Evolutionary conservation across 1,284 basidiomycete species (phyloP).

Genomic region (Termitomyces sp.): DNA sequence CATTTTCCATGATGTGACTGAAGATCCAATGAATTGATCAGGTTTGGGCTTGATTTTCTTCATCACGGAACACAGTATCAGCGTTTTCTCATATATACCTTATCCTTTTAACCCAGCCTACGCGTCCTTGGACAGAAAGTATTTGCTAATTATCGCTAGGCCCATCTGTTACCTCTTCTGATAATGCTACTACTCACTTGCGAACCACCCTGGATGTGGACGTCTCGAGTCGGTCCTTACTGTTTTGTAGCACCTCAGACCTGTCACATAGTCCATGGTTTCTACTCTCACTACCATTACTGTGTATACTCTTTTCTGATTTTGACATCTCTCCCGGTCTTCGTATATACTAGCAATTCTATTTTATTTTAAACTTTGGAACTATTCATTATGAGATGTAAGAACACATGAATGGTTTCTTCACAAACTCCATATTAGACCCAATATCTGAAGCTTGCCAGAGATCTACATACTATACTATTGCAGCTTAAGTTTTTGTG

Average conservation of each 20-base stretch:
- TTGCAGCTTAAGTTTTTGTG: too few relatives aligned
- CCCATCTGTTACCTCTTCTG: conserved; percentile 40
- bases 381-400: neutral
- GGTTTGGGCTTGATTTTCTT: conserved; percentile 53
- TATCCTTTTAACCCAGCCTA: conserved; percentile 20
- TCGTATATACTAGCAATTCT: conserved; percentile 33
- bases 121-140: conserved; percentile 17
- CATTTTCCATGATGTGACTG: conserved; percentile 10
- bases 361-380: conserved; percentile 17
- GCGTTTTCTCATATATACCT: conserved; percentile 20
- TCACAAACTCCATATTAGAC: too few relatives aligned
- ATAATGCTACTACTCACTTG: conserved; percentile 41
- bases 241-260: conserved; percentile 32
- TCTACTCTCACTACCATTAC: conserved; percentile 21
- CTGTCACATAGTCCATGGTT: conserved; percentile 22
- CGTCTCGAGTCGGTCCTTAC: conserved; percentile 62
- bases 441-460: too few relatives aligned
- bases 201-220: conserved; percentile 34
- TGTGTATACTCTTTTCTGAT: conserved; percentile 24
- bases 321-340: conserved; percentile 24
- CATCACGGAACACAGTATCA: conserved; percentile 12
- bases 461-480: too few relatives aligned
- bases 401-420: neutral
- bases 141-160: conserved; percentile 15
- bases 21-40: conserved; percentile 18